Evolutionary conservation across 495 filamentous ascomycete species (phyloP).

Genomic region (Halenospora varia): DNA sequence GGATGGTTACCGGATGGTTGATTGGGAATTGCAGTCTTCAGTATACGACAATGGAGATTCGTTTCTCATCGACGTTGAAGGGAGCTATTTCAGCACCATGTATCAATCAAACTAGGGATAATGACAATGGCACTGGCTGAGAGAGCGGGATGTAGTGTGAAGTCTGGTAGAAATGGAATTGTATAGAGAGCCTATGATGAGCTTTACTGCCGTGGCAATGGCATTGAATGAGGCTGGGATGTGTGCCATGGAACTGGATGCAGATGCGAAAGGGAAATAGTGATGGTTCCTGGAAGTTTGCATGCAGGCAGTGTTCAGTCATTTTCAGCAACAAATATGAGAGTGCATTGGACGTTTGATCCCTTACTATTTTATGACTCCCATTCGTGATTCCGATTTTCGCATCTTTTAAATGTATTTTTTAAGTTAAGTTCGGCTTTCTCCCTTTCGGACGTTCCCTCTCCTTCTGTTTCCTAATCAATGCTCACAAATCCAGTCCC

Average conservation of each 20-base stretch:
- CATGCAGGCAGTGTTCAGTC: conserved; percentile 13
- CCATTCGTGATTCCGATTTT: too few relatives aligned
- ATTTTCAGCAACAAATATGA: conserved; percentile 26
- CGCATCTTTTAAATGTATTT: too few relatives aligned
- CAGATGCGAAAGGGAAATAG: not conserved
- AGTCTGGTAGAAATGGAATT: not conserved
- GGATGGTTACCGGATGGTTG: not conserved
- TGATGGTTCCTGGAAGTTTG: not conserved
- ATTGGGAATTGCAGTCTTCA: conserved; percentile 3
- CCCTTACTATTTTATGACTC: too few relatives aligned
- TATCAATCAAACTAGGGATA: conserved; percentile 22
- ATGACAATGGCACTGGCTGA: not conserved
- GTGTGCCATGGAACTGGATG: not conserved
- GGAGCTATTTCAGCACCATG: conserved; percentile 14
- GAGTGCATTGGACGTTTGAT: conserved; percentile 19
- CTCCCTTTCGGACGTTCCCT: too few relatives aligned
- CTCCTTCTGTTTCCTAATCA: too few relatives aligned
- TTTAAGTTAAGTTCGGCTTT: too few relatives aligned
- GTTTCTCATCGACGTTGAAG: not conserved
- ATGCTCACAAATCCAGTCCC: too few relatives aligned
- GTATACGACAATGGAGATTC: conserved; percentile 15
- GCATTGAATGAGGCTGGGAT: not conserved
- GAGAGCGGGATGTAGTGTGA: not conserved
- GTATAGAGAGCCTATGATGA: conserved; percentile 17
- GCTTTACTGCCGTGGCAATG: too few relatives aligned